Conservation (phyloP, 305 asterid genomes). For the Fraxinus greggii region DNA sequence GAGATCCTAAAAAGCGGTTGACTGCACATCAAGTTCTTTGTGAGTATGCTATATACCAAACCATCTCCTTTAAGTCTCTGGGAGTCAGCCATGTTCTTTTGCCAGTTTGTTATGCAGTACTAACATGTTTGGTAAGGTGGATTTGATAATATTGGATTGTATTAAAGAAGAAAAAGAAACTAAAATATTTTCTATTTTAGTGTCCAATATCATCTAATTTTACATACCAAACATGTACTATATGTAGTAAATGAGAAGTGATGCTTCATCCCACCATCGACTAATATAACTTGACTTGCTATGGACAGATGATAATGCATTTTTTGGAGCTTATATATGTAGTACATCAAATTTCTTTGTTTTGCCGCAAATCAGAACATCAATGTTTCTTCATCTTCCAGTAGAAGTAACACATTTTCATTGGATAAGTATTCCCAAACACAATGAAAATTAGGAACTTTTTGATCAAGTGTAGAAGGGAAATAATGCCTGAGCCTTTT, state of each 20-base stretch:
- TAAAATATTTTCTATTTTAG: neutral
- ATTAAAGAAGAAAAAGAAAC: neutral
- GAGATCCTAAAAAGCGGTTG: conserved; percentile 51
- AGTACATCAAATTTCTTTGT: neutral
- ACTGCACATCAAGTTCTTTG: conserved; percentile 58
- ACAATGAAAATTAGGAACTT: neutral
- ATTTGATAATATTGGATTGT: neutral
- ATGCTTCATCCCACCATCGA: neutral
- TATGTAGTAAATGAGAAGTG: neutral
- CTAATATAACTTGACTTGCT: neutral
- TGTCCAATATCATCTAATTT: neutral
- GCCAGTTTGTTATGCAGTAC: neutral
- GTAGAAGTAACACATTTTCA: neutral
- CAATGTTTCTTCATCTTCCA: neutral
- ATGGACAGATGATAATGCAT: neutral
- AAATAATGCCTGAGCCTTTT: neutral
- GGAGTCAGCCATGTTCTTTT: neutral
- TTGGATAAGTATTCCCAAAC: neutral
- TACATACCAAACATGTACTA: neutral
- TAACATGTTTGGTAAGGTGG: neutral
- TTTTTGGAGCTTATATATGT: neutral
- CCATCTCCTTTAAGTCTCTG: neutral
- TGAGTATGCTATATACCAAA: conserved; percentile 7
- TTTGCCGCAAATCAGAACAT: neutral
- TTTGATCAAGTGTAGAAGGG: neutral